Conservation (phyloP, 2,329 filamentous ascomycete species). For the Microdochium nivale region DNA sequence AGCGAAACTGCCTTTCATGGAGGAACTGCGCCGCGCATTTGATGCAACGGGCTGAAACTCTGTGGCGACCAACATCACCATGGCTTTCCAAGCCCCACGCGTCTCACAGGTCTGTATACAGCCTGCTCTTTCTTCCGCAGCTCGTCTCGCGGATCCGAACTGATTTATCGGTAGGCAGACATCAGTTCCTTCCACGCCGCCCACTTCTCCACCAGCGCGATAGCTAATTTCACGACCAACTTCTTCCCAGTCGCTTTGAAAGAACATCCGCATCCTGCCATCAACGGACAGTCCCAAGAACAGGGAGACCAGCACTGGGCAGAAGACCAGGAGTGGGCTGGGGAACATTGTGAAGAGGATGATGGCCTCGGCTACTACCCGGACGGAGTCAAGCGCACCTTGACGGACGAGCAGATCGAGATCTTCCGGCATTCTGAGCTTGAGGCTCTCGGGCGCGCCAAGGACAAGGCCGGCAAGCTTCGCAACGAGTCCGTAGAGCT, state of each 20-base stretch:
- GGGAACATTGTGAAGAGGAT: conserved; percentile 43
- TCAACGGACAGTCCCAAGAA: not conserved
- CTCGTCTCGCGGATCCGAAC: conserved; percentile 9
- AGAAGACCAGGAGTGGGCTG: conserved; percentile 17
- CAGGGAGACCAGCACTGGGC: conserved; percentile 8
- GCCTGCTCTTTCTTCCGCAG: conserved; percentile 8
- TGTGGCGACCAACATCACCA: not conserved
- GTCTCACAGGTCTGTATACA: not conserved
- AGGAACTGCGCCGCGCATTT: not conserved
- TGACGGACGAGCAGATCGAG: conserved; percentile 84
- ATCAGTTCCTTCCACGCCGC: conserved; percentile 46
- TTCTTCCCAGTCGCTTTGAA: conserved; percentile 28
- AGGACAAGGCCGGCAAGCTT: conserved; percentile 22
- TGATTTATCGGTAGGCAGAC: conserved; percentile 41
- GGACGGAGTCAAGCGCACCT: conserved; percentile 78
- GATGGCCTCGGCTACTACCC: conserved; percentile 75
- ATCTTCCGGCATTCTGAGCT: conserved; percentile 89
- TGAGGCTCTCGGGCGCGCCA: conserved; percentile 55
- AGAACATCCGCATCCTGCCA: not conserved
- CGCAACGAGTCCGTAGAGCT: conserved; percentile 8
- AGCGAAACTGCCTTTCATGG: not conserved
- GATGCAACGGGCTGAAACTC: not conserved
- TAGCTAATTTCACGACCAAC: conserved; percentile 34
- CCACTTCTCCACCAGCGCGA: conserved; percentile 46
- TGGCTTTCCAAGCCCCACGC: not conserved